Evolutionary conservation across 208 protist species (phyloP).

Genomic region (Leishmania tarentolae): DNA sequence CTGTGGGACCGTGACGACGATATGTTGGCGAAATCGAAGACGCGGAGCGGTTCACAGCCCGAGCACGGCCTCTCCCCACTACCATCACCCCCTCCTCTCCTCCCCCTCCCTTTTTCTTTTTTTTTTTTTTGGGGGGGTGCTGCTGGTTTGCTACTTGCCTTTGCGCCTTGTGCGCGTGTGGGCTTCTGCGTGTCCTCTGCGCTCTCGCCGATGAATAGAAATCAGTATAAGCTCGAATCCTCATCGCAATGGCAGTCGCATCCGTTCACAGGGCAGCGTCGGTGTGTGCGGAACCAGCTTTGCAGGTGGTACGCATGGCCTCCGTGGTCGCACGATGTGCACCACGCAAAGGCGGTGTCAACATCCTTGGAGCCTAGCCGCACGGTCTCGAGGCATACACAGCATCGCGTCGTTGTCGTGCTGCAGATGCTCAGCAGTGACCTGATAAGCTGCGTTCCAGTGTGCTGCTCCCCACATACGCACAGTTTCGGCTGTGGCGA

Average conservation of each 20-base stretch:
- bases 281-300: conserved; percentile 80
- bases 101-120: not conserved
- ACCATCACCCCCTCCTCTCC: too few relatives aligned
- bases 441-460: conserved; percentile 30
- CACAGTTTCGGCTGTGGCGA: conserved; percentile 10
- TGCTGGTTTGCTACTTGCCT: not conserved
- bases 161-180: not conserved
- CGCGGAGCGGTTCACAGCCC: not conserved
- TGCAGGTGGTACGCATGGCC: conserved; percentile 82
- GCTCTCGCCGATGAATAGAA: not conserved
- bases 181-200: not conserved
- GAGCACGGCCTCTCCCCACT: not conserved
- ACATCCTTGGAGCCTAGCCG: conserved; percentile 26
- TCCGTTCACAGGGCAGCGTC: conserved; percentile 65
- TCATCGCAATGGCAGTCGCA: conserved; percentile 83
- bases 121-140: not conserved
- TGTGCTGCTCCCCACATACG: conserved; percentile 38
- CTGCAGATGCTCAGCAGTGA: conserved; percentile 28
- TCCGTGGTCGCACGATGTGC: conserved; percentile 78
- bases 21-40: not conserved
- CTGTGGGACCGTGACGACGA: not conserved
- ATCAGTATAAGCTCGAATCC: conserved; percentile 44
- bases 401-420: conserved; percentile 40
- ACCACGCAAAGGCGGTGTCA: conserved; percentile 65
- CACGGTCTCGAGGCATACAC: conserved; percentile 59